Percentiles rank a stretch among this genome's conserved stretches.
These are phyloP conservation scores for Alternaria sp. DNA, from an alignment of 2,329 filamentous ascomycete species.

Conservation along the genomic window DNA sequence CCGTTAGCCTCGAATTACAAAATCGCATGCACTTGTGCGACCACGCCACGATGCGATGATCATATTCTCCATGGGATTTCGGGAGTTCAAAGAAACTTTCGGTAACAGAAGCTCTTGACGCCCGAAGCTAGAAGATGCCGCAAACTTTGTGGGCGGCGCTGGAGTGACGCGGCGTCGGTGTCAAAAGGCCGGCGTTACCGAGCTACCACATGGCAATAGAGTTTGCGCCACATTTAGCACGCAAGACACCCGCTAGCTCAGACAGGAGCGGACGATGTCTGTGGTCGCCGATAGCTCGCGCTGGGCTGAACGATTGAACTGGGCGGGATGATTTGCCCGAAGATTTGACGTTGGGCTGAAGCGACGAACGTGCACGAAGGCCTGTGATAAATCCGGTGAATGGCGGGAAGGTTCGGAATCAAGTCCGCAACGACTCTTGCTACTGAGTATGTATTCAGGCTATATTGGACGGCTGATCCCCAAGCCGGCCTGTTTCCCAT, in stretches of 20 bases:
- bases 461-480: background rate
- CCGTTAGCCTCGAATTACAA: background rate
- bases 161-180: background rate
- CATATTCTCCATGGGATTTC: background rate
- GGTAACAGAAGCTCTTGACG: background rate
- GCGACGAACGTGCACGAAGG: background rate
- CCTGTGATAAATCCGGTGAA: background rate
- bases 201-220: background rate
- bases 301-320: background rate
- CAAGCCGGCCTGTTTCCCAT: background rate
- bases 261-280: background rate
- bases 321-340: background rate
- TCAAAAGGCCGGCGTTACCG: background rate
- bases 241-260: background rate
- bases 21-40: background rate
- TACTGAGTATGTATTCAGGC: background rate
- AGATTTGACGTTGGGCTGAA: background rate
- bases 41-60: background rate
- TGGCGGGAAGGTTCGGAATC: background rate
- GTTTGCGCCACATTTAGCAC: conserved; percentile 1
- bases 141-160: background rate
- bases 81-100: background rate
- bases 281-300: background rate
- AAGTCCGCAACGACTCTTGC: background rate
- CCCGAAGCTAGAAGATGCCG: background rate